Evolutionary conservation across 2,329 filamentous ascomycete genomes (phyloP).

Genomic region (Juglanconis juglandina): DNA sequence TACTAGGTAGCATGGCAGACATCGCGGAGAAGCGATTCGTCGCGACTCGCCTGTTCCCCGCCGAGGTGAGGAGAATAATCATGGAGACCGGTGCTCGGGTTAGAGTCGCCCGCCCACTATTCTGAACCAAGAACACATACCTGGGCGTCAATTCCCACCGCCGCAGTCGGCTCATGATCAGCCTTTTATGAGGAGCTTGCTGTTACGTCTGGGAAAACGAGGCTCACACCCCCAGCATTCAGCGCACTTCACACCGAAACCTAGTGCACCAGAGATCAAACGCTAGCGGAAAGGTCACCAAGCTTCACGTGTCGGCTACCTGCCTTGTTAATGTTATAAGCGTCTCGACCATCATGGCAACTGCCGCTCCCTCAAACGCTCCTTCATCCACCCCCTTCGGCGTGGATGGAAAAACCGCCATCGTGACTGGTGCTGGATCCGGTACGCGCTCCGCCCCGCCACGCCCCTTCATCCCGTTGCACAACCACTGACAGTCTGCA

Average conservation of each 20-base stretch:
- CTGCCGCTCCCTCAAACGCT: background rate
- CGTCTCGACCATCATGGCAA: background rate
- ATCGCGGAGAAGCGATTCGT: background rate
- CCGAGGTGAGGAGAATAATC: background rate
- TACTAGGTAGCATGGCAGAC: background rate
- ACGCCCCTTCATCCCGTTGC: too few relatives aligned
- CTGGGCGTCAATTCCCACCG: background rate
- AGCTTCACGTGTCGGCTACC: background rate
- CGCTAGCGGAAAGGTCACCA: background rate
- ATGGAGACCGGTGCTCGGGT: background rate
- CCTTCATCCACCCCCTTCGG: conserved; percentile 2
- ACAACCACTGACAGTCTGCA: background rate
- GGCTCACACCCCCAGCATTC: too few relatives aligned
- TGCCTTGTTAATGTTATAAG: background rate
- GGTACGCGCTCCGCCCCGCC: conserved; percentile 27
- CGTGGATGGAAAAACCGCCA: conserved; percentile 45
- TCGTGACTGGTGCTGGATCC: conserved; percentile 53
- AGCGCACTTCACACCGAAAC: background rate
- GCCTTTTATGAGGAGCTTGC: background rate
- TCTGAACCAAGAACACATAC: background rate
- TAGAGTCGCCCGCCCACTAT: conserved; percentile 3
- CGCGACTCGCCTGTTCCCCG: background rate
- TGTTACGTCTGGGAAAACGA: too few relatives aligned
- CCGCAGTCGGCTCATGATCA: background rate
- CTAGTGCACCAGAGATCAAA: background rate